Base-by-base conservation (phyloP, 1,139 yeast species). In the Blastobotrys aristatus region DNA sequence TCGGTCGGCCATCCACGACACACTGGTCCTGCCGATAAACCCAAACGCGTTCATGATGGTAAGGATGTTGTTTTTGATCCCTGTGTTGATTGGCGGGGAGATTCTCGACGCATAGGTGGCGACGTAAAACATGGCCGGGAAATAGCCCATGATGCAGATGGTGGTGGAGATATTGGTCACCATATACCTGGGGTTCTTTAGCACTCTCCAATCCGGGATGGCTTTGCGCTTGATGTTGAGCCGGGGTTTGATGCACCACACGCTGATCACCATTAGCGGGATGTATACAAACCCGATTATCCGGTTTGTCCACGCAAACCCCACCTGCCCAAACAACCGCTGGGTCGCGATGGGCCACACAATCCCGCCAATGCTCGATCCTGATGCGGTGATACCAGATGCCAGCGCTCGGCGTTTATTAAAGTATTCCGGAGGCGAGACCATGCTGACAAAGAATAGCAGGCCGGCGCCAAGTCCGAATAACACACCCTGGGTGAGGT, bases 341-440 rank as follows among this genome's bases (percentile, higher is more conserved):
- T 70, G 62, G 11, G 71, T 62, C 4, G 67, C 69, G 48, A 73
- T 66, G 1, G 79, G 77, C 69, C 75, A 75, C 29, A 72, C 69
- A n/a, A 82, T 72, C 1, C 88, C 88, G 1, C 87, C 89, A 5
- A 74, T 63, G 8, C 84, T 80, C 2, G 84, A 73, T 0, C 87
- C 86, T 1, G 80, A 73, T 0, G 82, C 73, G 0, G 78, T 75
- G 1, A 82, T 54, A 2, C 85, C 83, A 11, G 73, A 64, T 1
- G 84, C 87, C 18, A 80, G 62, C 0, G 81, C 78, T 49, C 84
- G 69, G 50, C 67, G 72, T 51, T 67, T 71, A 52, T 73, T 68
- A 62, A 82, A 82, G 69, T 76, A 81, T 54, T 76, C 82, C 3
- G 56, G 55, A 5, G 61, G 58, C 6, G 58, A 47, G 1, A 56